A percentile compares a stretch with the other conserved stretches of the same genome.
These are phyloP conservation scores for Arthrinium phaeospermum DNA, from an alignment of 2,329 filamentous ascomycete genomes.

Conservation along the genomic window DNA sequence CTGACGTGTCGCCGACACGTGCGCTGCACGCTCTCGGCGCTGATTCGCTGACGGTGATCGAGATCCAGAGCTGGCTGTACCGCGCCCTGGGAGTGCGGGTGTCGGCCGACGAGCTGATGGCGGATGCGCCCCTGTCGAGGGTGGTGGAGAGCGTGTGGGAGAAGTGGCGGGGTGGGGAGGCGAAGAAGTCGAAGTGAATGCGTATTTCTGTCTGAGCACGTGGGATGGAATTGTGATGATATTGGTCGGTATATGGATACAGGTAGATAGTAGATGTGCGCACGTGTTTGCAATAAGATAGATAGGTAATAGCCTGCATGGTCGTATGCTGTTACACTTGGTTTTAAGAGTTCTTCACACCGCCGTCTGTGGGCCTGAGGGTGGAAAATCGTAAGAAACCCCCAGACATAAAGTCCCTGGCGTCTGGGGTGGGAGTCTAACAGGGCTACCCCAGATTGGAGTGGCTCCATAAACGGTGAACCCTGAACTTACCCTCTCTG, in stretches of 20 bases:
- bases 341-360: neutral
- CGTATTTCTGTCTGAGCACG: neutral
- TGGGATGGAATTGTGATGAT: neutral
- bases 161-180: constrained; percentile 1
- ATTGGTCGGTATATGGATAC: neutral
- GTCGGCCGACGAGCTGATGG: constrained; percentile 11
- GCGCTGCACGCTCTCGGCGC: constrained; percentile 17
- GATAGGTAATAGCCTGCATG: neutral
- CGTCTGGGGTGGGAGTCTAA: neutral
- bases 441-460: constrained; percentile 6
- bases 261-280: too few relatives aligned
- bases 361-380: neutral
- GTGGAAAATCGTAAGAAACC: neutral
- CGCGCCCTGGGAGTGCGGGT: constrained; percentile 2
- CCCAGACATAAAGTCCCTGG: neutral
- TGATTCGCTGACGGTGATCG: constrained; percentile 22
- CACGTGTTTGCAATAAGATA: neutral
- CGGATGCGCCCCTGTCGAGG: neutral
- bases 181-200: neutral
- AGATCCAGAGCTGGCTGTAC: constrained; percentile 22
- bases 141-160: constrained; percentile 13
- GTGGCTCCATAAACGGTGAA: neutral
- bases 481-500: neutral
- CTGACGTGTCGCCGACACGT: neutral
- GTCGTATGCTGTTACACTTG: neutral